phyloP scores from a whole-genome alignment of 257 asterid species.

The Eucommia ulmoides region DNA sequence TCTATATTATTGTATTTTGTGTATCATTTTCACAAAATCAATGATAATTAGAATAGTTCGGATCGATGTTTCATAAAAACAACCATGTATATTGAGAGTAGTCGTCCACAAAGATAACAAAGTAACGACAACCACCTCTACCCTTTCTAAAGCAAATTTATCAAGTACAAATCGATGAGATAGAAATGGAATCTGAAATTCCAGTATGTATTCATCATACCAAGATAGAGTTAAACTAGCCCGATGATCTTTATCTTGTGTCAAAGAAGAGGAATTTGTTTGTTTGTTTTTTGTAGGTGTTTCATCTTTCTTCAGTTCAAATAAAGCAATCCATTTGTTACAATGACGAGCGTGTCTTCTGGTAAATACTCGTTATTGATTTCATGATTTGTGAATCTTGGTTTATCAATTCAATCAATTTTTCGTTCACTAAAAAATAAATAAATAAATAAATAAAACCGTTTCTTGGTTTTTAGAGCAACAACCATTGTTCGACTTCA shows the following conservation, averaged over 20 bases:
- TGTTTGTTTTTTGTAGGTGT: constrained; percentile 46
- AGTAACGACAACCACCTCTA: no score
- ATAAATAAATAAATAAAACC: no score
- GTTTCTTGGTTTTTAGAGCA: constrained; percentile 26
- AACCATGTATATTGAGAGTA: no score
- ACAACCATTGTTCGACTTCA: constrained; percentile 86
- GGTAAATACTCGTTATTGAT: no score
- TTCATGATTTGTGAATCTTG: no score
- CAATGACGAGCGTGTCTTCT: constrained; percentile 72
- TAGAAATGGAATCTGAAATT: constrained; percentile 41
- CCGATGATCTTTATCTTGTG: neutral
- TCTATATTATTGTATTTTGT: no score
- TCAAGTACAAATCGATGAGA: constrained; percentile 59
- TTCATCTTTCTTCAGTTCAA: constrained; percentile 29
- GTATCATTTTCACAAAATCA: no score
- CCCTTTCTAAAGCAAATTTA: constrained; percentile 53
- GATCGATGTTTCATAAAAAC: no score
- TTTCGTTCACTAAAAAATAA: no score
- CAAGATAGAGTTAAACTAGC: neutral
- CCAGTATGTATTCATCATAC: constrained; percentile 23
- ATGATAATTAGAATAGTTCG: no score
- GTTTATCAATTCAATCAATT: no score
- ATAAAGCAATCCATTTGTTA: constrained; percentile 38
- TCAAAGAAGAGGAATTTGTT: constrained; percentile 11
- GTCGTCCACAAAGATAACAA: no score